Evolutionary conservation across 1,284 basidiomycete genomes (phyloP).

Genomic region (Fistulinella cinereoalba): DNA sequence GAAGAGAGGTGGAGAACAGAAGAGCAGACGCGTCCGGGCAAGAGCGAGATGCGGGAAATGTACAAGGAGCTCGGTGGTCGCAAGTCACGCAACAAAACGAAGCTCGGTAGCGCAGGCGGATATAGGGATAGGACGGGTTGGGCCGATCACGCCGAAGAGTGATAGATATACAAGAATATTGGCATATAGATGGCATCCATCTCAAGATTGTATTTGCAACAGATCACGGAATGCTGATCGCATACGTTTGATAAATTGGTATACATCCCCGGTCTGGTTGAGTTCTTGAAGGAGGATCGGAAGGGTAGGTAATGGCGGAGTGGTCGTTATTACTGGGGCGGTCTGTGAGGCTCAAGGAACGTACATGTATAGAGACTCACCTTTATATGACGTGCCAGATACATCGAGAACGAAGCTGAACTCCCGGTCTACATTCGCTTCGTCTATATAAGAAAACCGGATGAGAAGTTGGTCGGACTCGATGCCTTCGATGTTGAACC

Average conservation of each 20-base stretch:
- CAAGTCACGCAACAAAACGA: conserved; percentile 69
- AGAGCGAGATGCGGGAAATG: conserved; percentile 81
- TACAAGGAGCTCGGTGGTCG: conserved; percentile 88
- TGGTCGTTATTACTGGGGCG: conserved; percentile 60
- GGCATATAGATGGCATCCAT: not conserved
- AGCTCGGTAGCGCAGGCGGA: conserved; percentile 56
- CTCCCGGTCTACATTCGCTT: conserved; percentile 55
- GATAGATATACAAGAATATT: conserved; percentile 5
- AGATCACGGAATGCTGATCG: conserved; percentile 42
- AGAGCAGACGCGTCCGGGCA: conserved; percentile 57
- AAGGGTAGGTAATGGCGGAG: conserved; percentile 59
- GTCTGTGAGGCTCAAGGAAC: not conserved
- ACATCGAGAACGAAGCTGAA: conserved; percentile 78
- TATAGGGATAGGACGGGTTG: conserved; percentile 68
- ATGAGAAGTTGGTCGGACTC: conserved; percentile 70
- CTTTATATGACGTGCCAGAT: conserved; percentile 58
- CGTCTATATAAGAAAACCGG: conserved; percentile 68
- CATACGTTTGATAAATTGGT: conserved; percentile 57
- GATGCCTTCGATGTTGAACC: conserved; percentile 73
- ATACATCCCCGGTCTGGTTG: conserved; percentile 61
- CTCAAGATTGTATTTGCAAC: conserved; percentile 10
- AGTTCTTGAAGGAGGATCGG: conserved; percentile 62
- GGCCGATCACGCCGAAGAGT: conserved; percentile 41
- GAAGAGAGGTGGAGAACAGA: conserved; percentile 73
- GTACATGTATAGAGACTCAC: conserved; percentile 40